Conservation (phyloP, 139 green algal species). For the Micractinium sp. region DNA sequence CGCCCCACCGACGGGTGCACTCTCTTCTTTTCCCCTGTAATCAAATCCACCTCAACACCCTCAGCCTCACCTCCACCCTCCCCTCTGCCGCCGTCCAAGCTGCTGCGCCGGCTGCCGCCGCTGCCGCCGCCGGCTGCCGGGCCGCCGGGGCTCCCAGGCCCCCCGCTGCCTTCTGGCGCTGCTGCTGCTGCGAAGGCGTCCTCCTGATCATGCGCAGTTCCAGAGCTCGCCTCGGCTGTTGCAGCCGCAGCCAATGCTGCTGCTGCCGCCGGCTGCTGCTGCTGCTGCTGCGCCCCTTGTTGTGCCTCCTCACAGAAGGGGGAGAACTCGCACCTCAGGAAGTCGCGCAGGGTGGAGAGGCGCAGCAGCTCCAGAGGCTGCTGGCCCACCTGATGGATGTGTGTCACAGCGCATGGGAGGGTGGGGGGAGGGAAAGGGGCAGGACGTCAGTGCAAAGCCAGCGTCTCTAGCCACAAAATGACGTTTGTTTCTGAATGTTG, state of each 20-base stretch:
- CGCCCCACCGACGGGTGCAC: slow-evolving; percentile 15
- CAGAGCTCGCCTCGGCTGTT: not conserved
- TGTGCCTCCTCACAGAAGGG: slow-evolving; percentile 35
- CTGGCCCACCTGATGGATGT: slow-evolving; percentile 47
- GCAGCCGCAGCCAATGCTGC: slow-evolving; percentile 4
- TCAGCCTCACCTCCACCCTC: not conserved
- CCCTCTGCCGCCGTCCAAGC: not conserved
- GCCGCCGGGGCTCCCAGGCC: not conserved
- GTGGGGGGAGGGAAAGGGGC: not conserved
- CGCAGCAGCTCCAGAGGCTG: slow-evolving; percentile 64
- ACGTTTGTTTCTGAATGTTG: too few species aligned
- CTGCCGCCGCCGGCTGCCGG: not conserved
- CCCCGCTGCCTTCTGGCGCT: not conserved
- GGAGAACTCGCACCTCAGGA: slow-evolving; percentile 79
- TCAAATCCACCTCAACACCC: slow-evolving; percentile 8
- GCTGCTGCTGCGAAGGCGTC: not conserved
- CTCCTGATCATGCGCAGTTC: not conserved
- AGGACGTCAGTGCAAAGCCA: not conserved
- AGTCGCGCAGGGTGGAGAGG: slow-evolving; percentile 79
- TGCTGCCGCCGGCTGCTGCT: not conserved
- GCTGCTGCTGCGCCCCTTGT: not conserved
- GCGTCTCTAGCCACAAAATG: too few species aligned
- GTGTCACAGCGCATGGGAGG: not conserved
- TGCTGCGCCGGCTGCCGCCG: not conserved
- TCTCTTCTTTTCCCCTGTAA: slow-evolving; percentile 3